Base-by-base conservation (phyloP, 192 early-diverging fungal genomes). In the Coemansia sp. region DNA sequence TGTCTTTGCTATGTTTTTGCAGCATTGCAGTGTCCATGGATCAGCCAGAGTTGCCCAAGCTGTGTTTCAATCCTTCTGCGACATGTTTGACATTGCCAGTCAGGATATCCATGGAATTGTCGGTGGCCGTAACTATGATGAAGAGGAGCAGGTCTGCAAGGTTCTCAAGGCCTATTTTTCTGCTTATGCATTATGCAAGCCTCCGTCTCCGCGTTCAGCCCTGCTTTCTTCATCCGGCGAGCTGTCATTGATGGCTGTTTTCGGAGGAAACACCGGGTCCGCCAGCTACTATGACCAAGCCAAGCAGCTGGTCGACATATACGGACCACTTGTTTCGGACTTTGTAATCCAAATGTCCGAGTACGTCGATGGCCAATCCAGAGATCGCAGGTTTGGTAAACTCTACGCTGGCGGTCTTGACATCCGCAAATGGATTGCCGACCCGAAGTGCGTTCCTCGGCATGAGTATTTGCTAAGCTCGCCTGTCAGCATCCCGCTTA, bases 111-210 rank as follows among this genome's bases (percentile, higher is more conserved):
- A 54, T 14, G 52, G 30, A 0, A 4, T 54, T 54, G 29, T 54
- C 11, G 22, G 28, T 7, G 12, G 28, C 2, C 29, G 22, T 0
- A 29, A 14, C 22, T 54, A 29, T 30, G 52, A 7, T 30, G 52
- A 7, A 29, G 8, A 29, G 4, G 25, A 25, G 12, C 7, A 22
- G 1, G 29, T 3, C 52, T 25, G 7, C 10, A 54, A 12, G 29
- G 29, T 54, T 29, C 28, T 54, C 8, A 54, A 54, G 28, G 52
- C 52, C 4, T 54, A 54, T 8, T 54, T 29, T 54, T 54, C 52
- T 54, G 52, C 12, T 7, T 54, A 29, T 22, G 0, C 52, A 6
- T 25, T 25, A 10, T 22, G 6, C 8, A 29, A 54, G 6, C 29
- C 22, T 8, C 2, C 25, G 1, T 5, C 12, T 54, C 28, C 7